Evolutionary conservation across 148 eudicot genomes (phyloP).

Genomic region (Silene uniflora): DNA sequence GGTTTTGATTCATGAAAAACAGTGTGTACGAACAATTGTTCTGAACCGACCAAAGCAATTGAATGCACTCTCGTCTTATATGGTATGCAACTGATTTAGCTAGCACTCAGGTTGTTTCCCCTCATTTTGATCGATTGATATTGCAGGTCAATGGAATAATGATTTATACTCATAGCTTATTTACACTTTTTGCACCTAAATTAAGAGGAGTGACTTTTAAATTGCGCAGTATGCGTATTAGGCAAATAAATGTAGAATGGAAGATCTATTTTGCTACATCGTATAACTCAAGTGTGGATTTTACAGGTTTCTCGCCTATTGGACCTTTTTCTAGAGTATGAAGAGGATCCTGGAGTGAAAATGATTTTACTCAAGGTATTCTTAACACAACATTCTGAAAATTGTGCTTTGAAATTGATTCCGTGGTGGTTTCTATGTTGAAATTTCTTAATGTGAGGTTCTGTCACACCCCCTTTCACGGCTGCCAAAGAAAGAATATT

Average conservation of each 20-base stretch:
- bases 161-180: neutral
- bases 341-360: slow-evolving; percentile 62
- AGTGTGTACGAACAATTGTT: slow-evolving; percentile 37
- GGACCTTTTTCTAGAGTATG: slow-evolving; percentile 64
- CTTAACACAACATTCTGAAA: neutral
- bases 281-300: neutral
- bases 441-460: neutral
- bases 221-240: neutral
- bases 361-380: slow-evolving; percentile 78
- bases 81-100: slow-evolving; percentile 45
- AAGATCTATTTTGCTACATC: neutral
- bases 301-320: slow-evolving; percentile 60
- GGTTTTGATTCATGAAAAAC: slow-evolving; percentile 63
- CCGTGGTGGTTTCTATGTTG: neutral
- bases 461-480: neutral
- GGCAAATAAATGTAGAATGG: neutral
- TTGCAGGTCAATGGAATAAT: neutral
- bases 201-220: slow-evolving; percentile 1
- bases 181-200: neutral
- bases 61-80: slow-evolving; percentile 69
- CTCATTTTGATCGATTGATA: neutral
- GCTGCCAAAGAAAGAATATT: neutral
- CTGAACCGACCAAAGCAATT: slow-evolving; percentile 88
- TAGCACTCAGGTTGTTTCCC: neutral
- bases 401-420: neutral